Evolutionary conservation across 139 green algal genomes (phyloP).

Genomic region (Picochlorum costavermella): DNA sequence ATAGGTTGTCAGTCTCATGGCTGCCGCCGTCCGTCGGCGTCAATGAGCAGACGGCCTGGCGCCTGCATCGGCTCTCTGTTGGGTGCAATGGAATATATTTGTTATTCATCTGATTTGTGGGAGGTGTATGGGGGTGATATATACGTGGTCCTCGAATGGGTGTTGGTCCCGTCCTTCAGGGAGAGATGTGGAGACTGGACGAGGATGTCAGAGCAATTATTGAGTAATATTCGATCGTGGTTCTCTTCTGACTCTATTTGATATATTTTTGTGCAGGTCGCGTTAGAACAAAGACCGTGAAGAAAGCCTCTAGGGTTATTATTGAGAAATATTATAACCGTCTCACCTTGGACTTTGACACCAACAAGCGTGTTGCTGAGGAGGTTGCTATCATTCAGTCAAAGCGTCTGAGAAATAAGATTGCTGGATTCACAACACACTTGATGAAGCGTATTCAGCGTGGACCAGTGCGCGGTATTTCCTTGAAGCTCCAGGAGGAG

Average conservation of each 20-base stretch:
- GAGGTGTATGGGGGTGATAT: too few species aligned
- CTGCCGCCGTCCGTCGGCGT: too few species aligned
- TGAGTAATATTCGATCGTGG: background rate
- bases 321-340: slow-evolving; percentile 99
- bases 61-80: too few species aligned
- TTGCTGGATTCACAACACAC: slow-evolving; percentile 99
- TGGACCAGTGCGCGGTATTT: slow-evolving; percentile 97
- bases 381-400: slow-evolving; percentile 97
- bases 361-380: slow-evolving; percentile 93
- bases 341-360: slow-evolving; percentile 94
- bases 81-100: too few species aligned
- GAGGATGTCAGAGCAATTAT: slow-evolving; percentile 1
- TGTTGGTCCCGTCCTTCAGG: too few species aligned
- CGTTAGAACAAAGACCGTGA: slow-evolving; percentile 99
- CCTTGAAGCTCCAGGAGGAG: slow-evolving; percentile 99
- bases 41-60: too few species aligned
- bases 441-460: slow-evolving; percentile 99
- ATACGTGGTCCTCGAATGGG: too few species aligned
- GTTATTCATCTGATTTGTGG: too few species aligned
- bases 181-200: background rate
- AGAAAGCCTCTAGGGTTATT: slow-evolving; percentile 85
- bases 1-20: too few species aligned
- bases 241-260: background rate
- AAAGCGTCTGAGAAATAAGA: slow-evolving; percentile 98
- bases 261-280: slow-evolving; percentile 59